phyloP scores from a whole-genome alignment of 1,284 basidiomycete genomes.

The Trametes pubescens region DNA sequence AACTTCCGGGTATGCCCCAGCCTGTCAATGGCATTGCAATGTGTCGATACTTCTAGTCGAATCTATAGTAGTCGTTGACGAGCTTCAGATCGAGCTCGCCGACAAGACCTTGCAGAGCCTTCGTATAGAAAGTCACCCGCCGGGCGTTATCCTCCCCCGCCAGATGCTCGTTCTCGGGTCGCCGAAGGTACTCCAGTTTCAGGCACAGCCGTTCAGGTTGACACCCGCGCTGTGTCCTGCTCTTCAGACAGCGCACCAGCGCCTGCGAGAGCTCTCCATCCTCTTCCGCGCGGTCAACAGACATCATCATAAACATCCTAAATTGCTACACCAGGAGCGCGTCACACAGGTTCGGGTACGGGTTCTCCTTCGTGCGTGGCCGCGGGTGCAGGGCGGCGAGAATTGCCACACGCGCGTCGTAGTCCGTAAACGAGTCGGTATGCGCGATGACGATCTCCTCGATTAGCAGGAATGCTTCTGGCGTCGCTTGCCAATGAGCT shows the following conservation, averaged over 20 bases:
- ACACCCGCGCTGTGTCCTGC: not conserved
- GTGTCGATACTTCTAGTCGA: no score
- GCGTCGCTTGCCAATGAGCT: not conserved
- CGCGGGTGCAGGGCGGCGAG: not conserved
- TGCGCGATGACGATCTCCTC: not conserved
- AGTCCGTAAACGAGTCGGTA: not conserved
- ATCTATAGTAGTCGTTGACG: not conserved
- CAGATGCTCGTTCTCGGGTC: not conserved
- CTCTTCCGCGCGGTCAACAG: not conserved
- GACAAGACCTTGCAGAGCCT: not conserved
- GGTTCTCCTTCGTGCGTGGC: not conserved
- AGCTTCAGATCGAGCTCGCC: not conserved
- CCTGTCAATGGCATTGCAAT: no score
- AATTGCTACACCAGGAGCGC: not conserved
- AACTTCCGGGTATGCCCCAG: no score
- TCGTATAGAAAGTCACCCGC: not conserved
- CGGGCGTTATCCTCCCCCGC: not conserved
- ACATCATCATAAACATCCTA: not conserved
- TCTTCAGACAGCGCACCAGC: not conserved
- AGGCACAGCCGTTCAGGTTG: not conserved
- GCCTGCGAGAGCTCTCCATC: not conserved
- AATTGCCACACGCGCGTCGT: not conserved
- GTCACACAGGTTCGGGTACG: not conserved
- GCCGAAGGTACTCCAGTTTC: not conserved
- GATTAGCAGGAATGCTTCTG: not conserved